Evolutionary conservation across 164 flowering plant species (phyloP).

Genomic region (Aristolochia californica): DNA sequence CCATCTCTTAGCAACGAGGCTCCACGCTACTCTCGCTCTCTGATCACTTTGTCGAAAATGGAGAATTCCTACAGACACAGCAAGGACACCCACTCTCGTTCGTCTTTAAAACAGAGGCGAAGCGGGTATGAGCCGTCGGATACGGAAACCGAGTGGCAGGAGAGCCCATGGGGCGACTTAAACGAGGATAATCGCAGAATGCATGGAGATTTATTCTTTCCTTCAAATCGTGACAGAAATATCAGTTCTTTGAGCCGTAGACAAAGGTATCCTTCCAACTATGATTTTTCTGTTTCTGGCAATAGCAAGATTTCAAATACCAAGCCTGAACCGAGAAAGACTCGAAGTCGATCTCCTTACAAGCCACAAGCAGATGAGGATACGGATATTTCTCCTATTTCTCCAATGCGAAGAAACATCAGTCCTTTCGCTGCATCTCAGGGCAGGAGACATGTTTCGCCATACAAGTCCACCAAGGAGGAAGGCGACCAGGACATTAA

Average conservation of each 20-base stretch:
- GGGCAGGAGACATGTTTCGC: background rate
- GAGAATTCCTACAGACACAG: conserved; percentile 17
- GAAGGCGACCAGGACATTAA: background rate
- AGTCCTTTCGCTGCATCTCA: too few species aligned
- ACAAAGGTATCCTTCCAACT: background rate
- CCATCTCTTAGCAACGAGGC: background rate
- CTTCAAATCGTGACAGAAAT: conserved; percentile 9
- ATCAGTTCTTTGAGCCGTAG: conserved; percentile 12
- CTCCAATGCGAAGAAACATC: background rate
- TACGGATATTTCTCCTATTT: background rate
- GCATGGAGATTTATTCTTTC: conserved; percentile 5
- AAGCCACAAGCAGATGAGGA: conserved; percentile 1
- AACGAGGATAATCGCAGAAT: background rate
- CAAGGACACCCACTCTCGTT: conserved; percentile 15
- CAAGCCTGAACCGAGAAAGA: conserved; percentile 2
- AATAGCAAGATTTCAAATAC: background rate
- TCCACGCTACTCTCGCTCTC: background rate
- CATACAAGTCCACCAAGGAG: too few species aligned
- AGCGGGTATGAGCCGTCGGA: conserved; percentile 78
- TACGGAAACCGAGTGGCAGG: conserved; percentile 52
- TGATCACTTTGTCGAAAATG: conserved; percentile 15
- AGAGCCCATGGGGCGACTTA: conserved; percentile 25
- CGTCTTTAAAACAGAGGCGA: conserved; percentile 18
- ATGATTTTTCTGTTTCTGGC: background rate
- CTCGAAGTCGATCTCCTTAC: conserved; percentile 5